Evolutionary conservation across 306 rosid genomes (phyloP).

Genomic region (Arachis stenosperma): DNA sequence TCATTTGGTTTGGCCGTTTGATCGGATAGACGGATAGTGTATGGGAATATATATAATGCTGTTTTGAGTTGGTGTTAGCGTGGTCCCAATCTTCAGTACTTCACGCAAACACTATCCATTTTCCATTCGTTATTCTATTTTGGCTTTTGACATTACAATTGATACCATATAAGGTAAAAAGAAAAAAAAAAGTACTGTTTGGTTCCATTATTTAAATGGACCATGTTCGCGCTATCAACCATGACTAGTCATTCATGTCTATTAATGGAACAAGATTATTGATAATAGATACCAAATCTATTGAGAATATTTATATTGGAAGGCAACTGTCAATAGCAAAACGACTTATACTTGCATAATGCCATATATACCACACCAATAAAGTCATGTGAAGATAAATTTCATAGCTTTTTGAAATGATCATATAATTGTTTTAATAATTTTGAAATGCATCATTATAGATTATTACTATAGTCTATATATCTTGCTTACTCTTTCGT

Average conservation of each 20-base stretch:
- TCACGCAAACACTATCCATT: background rate
- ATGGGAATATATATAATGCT: no score
- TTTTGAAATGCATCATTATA: no score
- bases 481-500: no score
- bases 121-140: background rate
- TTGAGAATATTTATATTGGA: slow-evolving; percentile 4
- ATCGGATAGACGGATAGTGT: no score
- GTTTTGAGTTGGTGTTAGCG: no score
- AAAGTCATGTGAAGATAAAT: background rate
- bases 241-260: background rate
- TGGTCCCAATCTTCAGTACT: background rate
- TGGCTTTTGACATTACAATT: background rate
- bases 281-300: background rate
- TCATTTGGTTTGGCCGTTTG: no score
- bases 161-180: background rate
- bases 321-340: background rate
- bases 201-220: background rate
- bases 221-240: background rate
- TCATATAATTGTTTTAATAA: no score
- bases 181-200: background rate
- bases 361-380: background rate
- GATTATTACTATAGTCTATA: no score
- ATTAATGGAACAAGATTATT: background rate
- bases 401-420: no score
- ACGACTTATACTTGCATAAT: background rate